Evolutionary conservation across 2,329 filamentous ascomycete genomes (phyloP), one percentile per base, ranked within the genome.

Genomic region (Sordariomycetes sp.): DNA sequence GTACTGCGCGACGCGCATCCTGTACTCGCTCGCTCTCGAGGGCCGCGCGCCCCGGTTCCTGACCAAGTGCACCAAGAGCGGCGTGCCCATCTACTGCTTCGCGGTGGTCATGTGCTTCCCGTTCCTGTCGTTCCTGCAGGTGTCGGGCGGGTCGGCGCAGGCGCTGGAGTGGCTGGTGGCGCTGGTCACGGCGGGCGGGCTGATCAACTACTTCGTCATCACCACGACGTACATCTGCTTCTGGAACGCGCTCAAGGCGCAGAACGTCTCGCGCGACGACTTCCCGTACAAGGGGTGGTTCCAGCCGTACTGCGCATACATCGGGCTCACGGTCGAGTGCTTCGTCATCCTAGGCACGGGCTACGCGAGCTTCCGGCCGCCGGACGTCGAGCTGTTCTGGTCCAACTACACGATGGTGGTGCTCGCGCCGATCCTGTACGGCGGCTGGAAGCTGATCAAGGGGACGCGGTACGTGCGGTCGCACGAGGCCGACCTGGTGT

Each of bases 361-460:
- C 24, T 86, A 86, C 67, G 71, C 72, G 4, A 70, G 75, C 0
- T 81, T 81, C 65, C 64, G 57, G 22, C 70, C 70, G 18, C 86
- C 82, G 76, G 67, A 69, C 25, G 71, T 75, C 20, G 69, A 75
- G 3, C 72, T 65, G 40, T 78, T 80, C 65, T 73, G 79, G 67
- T 69, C 74, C 20, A 79, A 80, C 71, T 84, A 84, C 69, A 78
- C 77, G 32, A 82, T 83, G 78, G 71, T 79, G 60, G 68, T 83
- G 16, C 66, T 85, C 25, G 76, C 77, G 0, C 75, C 78, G 8
- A 65, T 81, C 40, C 70, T 83, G 32, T 87, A 79, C 66, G 57
- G 78, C 22, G 74, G 74, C 64, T 89, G 83, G 82, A 89, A 89
- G 71, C 8, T 88, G 1, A 22, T 83, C 67, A 82, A 84, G 72